Base-by-base conservation (phyloP, 1,139 yeast species). In the Wickerhamomyces sp. region DNA sequence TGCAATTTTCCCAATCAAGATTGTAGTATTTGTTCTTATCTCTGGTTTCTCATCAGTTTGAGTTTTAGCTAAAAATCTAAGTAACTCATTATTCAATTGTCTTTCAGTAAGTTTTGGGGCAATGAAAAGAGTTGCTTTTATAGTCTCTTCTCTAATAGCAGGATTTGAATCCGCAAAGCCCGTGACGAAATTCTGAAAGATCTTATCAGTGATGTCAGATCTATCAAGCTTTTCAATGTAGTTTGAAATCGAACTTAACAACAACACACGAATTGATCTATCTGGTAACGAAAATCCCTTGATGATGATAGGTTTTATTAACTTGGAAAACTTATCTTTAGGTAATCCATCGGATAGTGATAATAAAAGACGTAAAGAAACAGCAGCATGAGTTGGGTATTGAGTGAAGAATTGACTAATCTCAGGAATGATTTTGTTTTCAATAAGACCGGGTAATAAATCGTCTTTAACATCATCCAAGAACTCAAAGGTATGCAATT, bases 141-240 rank as follows among this genome's bases (percentile, higher is more conserved):
- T 70, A 0, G 98, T 87, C 37, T 84, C 88, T 55, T 87, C 90
- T 50, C 98, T 72, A 41, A 93, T 79, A 34, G 84, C 75, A 9
- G 84, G 79, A 60, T 89, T 91, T 0, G 95, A 79, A 61, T 93
- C 99, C 35, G 83, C 81, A 57, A 93, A 84, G 0, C 98, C 98
- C 23, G 84, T 79, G 11, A 84, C 69, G 55, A 88, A 72, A 42
- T 75, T 75, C 11, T 79, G 78, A 62, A 88, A 89, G 4, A 93
- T 73, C 55, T 78, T 81, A 57, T 76, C 82, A 51, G 86, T 85
- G 7, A 90, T 76, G 40, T 84, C 88, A 31, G 75, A 65, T 42
- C 80, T 81, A 6, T 79, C 71, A 29, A 89, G 64, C 39, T 67
- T 65, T 2, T 68, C 69, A 36, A 79, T 71, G 54, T 77, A 81